phyloP scores from a whole-genome alignment of 495 filamentous ascomycete species.

The Beverwykella pulmonaria region DNA sequence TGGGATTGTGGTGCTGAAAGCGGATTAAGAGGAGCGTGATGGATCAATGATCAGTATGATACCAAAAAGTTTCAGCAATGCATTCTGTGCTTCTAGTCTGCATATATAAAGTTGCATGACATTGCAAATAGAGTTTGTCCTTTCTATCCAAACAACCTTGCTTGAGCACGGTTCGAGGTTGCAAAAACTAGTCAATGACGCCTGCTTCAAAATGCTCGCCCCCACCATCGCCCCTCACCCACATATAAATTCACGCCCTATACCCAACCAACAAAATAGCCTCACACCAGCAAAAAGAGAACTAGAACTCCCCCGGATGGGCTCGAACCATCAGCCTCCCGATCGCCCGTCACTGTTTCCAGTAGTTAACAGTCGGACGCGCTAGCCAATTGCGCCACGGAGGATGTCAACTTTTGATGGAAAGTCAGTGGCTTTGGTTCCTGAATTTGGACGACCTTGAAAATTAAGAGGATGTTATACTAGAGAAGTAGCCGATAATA shows the following conservation, averaged over 20 bases:
- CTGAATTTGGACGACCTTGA: neutral
- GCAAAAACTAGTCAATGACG: no score
- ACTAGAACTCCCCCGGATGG: conserved; percentile 6
- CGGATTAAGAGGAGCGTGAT: neutral
- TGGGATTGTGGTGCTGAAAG: conserved; percentile 62
- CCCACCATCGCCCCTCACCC: no score
- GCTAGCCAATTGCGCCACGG: conserved; percentile 28
- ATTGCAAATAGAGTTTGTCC: no score
- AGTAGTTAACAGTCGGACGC: conserved; percentile 16
- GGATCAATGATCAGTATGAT: neutral
- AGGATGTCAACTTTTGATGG: conserved; percentile 5
- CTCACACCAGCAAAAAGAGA: conserved; percentile 7
- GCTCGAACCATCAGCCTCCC: conserved; percentile 22
- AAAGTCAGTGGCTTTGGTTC: neutral
- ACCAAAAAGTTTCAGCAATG: no score
- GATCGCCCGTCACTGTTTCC: neutral
- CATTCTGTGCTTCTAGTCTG: no score
- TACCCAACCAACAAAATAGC: neutral
- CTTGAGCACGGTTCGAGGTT: no score
- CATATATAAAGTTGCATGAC: no score
- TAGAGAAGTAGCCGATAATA: neutral
- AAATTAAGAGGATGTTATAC: neutral
- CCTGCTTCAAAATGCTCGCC: no score
- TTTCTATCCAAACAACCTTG: no score
- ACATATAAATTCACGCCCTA: neutral